Evolutionary conservation across 768 basidiomycete genomes (phyloP).

Genomic region (Tricholoma matsutake): DNA sequence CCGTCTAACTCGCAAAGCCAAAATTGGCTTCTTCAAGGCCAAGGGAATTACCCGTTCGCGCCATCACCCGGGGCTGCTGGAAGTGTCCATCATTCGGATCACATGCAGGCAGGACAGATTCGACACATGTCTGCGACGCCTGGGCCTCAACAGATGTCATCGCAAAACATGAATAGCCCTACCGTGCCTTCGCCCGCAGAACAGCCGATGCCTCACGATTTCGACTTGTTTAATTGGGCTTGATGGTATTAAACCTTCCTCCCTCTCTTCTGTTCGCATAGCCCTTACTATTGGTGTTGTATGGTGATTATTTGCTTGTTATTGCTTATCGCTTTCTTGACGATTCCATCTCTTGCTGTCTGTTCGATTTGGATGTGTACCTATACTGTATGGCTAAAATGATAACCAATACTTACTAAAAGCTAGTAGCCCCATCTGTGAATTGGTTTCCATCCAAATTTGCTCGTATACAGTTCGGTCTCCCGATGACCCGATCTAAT

Average conservation of each 20-base stretch:
- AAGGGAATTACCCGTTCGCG: slow-evolving; percentile 37
- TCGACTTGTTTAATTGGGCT: slow-evolving; percentile 61
- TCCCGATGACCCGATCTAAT: too few species aligned
- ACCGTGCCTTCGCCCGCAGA: slow-evolving; percentile 23
- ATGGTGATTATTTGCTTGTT: slow-evolving; percentile 19
- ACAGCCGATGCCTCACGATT: slow-evolving; percentile 43
- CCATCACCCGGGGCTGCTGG: slow-evolving; percentile 31
- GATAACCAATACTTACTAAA: slow-evolving; percentile 12
- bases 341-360: slow-evolving; percentile 9
- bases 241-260: slow-evolving; percentile 26
- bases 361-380: slow-evolving; percentile 22
- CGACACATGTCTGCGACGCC: slow-evolving; percentile 54
- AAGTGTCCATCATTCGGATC: slow-evolving; percentile 25
- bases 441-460: not conserved
- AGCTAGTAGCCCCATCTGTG: not conserved
- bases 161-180: not conserved
- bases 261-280: not conserved
- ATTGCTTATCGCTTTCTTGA: slow-evolving; percentile 25
- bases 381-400: slow-evolving; percentile 26
- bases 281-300: not conserved
- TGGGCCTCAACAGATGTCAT: slow-evolving; percentile 36
- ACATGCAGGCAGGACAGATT: slow-evolving; percentile 32
- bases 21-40: slow-evolving; percentile 22
- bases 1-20: slow-evolving; percentile 27
- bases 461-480: not conserved